Evolutionary conservation across 129 eudicot species (phyloP), one percentile per base, ranked within the genome.

Genomic region (Lonicera japonica): DNA sequence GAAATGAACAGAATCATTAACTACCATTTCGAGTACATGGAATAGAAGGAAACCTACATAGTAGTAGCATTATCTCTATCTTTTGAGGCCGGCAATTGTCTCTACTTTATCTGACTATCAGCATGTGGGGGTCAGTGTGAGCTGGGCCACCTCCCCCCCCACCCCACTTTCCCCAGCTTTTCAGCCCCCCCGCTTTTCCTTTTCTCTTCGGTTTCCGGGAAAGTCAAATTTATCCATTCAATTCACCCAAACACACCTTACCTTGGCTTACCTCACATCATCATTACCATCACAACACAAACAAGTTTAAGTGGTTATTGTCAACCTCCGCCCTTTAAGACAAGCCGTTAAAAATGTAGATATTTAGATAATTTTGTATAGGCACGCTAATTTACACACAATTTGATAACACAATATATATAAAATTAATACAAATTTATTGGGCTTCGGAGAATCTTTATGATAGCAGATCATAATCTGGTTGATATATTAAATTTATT

Each of bases 91-190:
- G 70, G 74, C 77, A 77, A 24, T 23, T 16, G 62, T 13, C 58
- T 68, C 60, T 64, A 73, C 79, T 73, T 78, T 73, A 78, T 68
- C 71, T 73, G 75, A 68, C 75, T 73, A 39, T 36, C 39, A 20
- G 66, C 82, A 77, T 77, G 86, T 68, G 79, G 76, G 48, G 77
- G 75, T 70, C 75, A 75, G 77, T 69, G 77, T 69, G 55, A 23
- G 25, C 14, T 56, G 69, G 76, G 66, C 70, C 45, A 23, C 60
- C 69, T 61, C 18, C 76, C 66, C 58, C 48, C 52, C 66, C 58
- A 43, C 52, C 34, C 61, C 54, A 25, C 67, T 56, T 51, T 58
- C 48, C 65, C 73, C 68, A 60, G 57, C 81, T 68, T 81, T 81
- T 72, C 79, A 59, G 66, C 43, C 8, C 51, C 8, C 51, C 70